Evolutionary conservation across 2,329 filamentous ascomycete genomes (phyloP), one percentile per base, ranked within the genome.

Genomic region (Ceratocystiopsis sp.): DNA sequence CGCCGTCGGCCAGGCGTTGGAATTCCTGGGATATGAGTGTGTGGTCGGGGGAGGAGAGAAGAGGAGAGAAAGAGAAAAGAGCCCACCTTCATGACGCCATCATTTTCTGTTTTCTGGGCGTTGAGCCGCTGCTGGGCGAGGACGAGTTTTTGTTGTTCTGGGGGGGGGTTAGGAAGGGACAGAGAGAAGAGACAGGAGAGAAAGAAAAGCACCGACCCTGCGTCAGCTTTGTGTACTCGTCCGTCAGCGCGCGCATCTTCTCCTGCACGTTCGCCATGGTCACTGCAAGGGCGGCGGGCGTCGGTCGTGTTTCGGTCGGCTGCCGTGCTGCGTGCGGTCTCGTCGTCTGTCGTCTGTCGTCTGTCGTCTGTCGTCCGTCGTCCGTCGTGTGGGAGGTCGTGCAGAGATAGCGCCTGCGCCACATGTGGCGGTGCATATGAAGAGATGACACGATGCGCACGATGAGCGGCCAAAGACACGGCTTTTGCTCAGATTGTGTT

Each of bases 71-170:
- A 16, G 3, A 10, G n/a, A 18, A 17, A n/a, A 43, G 12, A 9
- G 9, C 60, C 38, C 52, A 84, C 84, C 64, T 84, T 81, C 59
- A 93, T 78, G 11, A 98, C 91, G 15, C 81, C 79, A 40, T 79
- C 65, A 58, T 96, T 98, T 61, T 98, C 91, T 57, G 94, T 84
- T 59, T 83, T 83, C 61, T 98, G 91, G 8, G 86, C 83, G 59
- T 95, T 87, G 8, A 98, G 76, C 62, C 83, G 93, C 64, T 98
- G 87, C 49, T 87, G 76, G 11, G 85, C 82, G 38, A 78, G 70
- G 21, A 96, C 75, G 16, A 75, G 67, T 37, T 68, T 73, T 59
- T 86, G 82, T 44, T 96, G 72, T 53, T 96, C 91, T 94, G n/a
- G 12, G 21, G 7, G 8, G 7, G 9, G 18, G 42, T 12, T 38